Evolutionary conservation across 2,329 filamentous ascomycete species (phyloP).

Genomic region (Endocalyx cinctus): DNA sequence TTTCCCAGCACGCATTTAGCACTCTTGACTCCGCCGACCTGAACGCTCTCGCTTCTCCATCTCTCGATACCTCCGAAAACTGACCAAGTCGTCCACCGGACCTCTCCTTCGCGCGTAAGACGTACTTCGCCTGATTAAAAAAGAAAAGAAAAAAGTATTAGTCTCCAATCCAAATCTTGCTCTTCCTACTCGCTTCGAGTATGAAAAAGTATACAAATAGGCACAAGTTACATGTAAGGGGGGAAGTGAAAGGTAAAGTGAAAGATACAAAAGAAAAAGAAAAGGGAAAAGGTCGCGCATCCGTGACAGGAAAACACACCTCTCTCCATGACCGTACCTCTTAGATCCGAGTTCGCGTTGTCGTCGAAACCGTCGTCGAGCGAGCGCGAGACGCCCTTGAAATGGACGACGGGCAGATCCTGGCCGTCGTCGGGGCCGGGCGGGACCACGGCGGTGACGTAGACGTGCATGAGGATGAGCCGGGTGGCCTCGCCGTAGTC

Average conservation of each 20-base stretch:
- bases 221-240: too few relatives aligned
- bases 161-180: conserved; percentile 4
- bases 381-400: conserved; percentile 57
- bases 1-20: conserved; percentile 66
- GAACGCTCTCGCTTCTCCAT: conserved; percentile 74
- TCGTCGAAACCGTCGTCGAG: conserved; percentile 63
- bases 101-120: conserved; percentile 64
- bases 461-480: conserved; percentile 64
- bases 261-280: too few relatives aligned
- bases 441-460: conserved; percentile 55
- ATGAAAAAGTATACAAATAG: too few relatives aligned
- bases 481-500: conserved; percentile 63
- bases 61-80: conserved; percentile 60
- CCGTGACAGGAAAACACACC: conserved; percentile 14
- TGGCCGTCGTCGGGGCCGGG: conserved; percentile 55
- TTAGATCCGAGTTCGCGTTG: conserved; percentile 62
- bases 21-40: conserved; percentile 63
- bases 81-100: conserved; percentile 69
- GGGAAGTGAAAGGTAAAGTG: too few relatives aligned
- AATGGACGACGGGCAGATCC: conserved; percentile 61
- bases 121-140: conserved; percentile 61
- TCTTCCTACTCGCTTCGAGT: too few relatives aligned
- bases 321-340: conserved; percentile 43
- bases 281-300: too few relatives aligned
- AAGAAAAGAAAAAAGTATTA: not conserved